phyloP scores from a whole-genome alignment of 2,329 filamentous ascomycete genomes.

The Aureobasidium sp. region DNA sequence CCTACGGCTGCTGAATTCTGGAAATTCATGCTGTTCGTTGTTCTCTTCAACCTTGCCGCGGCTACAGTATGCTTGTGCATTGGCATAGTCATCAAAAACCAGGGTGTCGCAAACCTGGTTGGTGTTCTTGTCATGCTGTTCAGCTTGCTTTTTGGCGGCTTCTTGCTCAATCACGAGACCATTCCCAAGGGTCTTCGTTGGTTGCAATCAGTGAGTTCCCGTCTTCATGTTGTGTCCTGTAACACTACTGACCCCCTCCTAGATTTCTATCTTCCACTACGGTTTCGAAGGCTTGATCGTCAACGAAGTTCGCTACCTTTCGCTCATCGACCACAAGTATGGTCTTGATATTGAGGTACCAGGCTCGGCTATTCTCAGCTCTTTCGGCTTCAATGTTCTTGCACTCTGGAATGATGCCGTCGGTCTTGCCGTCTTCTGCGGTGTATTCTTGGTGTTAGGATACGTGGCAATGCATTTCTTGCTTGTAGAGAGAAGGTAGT shows the following conservation, averaged over 20 bases:
- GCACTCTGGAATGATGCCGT: constrained; percentile 79
- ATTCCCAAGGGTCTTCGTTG: constrained; percentile 79
- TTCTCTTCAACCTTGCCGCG: constrained; percentile 92
- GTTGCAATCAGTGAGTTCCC: constrained; percentile 64
- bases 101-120: constrained; percentile 83
- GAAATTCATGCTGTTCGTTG: constrained; percentile 82
- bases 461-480: constrained; percentile 90
- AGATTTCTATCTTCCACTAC: constrained; percentile 95
- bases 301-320: constrained; percentile 88
- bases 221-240: neutral
- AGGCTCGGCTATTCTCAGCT: constrained; percentile 85
- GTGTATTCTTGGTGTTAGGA: constrained; percentile 74
- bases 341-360: constrained; percentile 94
- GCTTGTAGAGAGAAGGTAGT: constrained; percentile 75
- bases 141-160: constrained; percentile 85
- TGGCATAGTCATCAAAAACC: constrained; percentile 88
- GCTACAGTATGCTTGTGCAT: constrained; percentile 93
- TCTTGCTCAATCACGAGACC: constrained; percentile 88
- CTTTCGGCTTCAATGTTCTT: constrained; percentile 85
- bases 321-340: constrained; percentile 87
- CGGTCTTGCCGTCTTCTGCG: constrained; percentile 73
- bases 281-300: constrained; percentile 94
- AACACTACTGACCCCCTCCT: neutral
- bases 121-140: constrained; percentile 97
- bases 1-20: constrained; percentile 76